Conservation (phyloP, 768 basidiomycete genomes). For the Lepiota brunneoincarnata region DNA sequence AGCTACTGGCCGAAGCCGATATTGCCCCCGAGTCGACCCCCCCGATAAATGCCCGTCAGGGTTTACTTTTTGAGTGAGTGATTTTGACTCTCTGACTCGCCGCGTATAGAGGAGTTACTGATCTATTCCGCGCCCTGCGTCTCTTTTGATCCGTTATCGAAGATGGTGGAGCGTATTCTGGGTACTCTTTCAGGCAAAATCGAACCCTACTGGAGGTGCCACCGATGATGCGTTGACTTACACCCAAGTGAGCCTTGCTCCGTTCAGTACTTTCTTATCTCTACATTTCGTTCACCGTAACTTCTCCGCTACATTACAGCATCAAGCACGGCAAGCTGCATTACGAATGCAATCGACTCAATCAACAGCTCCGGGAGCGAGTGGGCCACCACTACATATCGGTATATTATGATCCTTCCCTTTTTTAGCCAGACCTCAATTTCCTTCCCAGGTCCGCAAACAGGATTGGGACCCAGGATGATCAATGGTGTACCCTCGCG, state of each 20-base stretch:
- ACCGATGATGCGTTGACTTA: conserved; percentile 74
- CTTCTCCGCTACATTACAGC: conserved; percentile 19
- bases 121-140: neutral
- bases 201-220: conserved; percentile 45
- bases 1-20: conserved; percentile 66
- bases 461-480: conserved; percentile 14
- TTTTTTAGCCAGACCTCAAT: neutral
- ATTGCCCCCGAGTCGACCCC: conserved; percentile 60
- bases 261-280: conserved; percentile 14
- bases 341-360: conserved; percentile 22
- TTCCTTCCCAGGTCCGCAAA: conserved; percentile 8
- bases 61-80: conserved; percentile 78
- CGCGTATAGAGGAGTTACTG: conserved; percentile 13
- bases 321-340: conserved; percentile 24
- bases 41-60: conserved; percentile 82
- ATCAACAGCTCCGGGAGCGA: conserved; percentile 21
- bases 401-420: neutral
- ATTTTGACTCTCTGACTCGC: conserved; percentile 14
- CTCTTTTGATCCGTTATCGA: conserved; percentile 10
- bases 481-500: conserved; percentile 16
- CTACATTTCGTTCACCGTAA: conserved; percentile 3
- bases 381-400: conserved; percentile 12
- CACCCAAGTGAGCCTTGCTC: conserved; percentile 52
- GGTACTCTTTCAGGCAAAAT: conserved; percentile 82
- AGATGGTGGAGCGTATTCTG: conserved; percentile 93